Evolutionary conservation across 2,329 filamentous ascomycete species (phyloP).

Genomic region (Scleromitrula shiraiana): DNA sequence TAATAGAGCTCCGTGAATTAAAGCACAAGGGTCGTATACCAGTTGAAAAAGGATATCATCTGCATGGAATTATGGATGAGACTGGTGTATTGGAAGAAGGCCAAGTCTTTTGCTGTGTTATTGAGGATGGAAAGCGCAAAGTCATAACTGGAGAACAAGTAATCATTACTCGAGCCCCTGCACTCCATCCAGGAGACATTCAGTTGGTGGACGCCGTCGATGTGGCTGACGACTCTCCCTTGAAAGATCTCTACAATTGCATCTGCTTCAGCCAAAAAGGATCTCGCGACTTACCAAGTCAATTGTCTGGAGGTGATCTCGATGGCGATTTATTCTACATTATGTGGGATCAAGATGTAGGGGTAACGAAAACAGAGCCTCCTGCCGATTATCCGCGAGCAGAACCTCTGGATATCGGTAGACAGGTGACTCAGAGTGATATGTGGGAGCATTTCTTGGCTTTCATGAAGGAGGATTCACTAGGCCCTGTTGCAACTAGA

Average conservation of each 20-base stretch:
- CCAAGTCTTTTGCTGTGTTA: constrained; percentile 59
- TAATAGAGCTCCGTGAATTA: constrained; percentile 63
- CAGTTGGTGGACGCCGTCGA: constrained; percentile 56
- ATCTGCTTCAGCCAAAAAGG: constrained; percentile 71
- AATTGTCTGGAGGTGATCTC: constrained; percentile 73
- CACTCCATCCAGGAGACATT: constrained; percentile 74
- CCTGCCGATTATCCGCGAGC: constrained; percentile 65
- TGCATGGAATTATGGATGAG: constrained; percentile 82
- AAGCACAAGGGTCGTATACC: constrained; percentile 75
- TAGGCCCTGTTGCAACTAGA: constrained; percentile 56
- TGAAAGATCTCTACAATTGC: constrained; percentile 60
- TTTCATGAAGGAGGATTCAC: constrained; percentile 61
- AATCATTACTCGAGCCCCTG: constrained; percentile 70
- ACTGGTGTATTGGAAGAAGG: constrained; percentile 58
- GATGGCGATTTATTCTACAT: constrained; percentile 78
- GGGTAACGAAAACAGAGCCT: constrained; percentile 35
- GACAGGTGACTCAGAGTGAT: constrained; percentile 51
- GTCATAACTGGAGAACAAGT: constrained; percentile 21
- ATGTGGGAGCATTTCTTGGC: constrained; percentile 77
- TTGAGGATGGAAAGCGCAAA: constrained; percentile 23
- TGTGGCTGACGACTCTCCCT: constrained; percentile 50
- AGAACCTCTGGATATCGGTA: constrained; percentile 47
- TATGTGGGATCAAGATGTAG: constrained; percentile 57
- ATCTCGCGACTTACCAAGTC: constrained; percentile 64
- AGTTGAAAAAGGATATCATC: constrained; percentile 60